Evolutionary conservation across 2,329 filamentous ascomycete species (phyloP).

Genomic region (Ophiocordyceps camponoti-rufipedis): DNA sequence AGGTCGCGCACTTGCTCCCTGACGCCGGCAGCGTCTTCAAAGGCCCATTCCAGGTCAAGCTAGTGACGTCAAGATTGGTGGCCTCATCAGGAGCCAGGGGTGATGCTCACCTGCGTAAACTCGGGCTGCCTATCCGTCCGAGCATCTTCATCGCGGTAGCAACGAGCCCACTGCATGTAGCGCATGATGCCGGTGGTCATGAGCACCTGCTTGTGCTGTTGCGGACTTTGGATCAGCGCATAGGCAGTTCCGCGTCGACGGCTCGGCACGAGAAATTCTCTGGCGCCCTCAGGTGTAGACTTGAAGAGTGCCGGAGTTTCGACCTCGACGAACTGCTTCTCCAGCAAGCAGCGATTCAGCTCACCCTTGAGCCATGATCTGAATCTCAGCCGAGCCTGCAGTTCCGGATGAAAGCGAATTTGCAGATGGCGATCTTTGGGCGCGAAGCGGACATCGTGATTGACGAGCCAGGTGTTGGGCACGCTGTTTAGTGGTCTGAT

Average conservation of each 20-base stretch:
- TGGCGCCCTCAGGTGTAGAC: constrained; percentile 85
- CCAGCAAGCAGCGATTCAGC: constrained; percentile 33
- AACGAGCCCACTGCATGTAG: constrained; percentile 88
- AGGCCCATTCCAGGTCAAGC: constrained; percentile 89
- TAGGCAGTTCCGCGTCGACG: constrained; percentile 61
- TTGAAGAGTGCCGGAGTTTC: constrained; percentile 95
- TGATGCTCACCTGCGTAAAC: constrained; percentile 57
- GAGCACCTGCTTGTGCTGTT: constrained; percentile 96
- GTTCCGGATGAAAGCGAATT: constrained; percentile 51
- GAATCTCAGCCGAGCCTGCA: constrained; percentile 52
- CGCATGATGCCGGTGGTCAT: constrained; percentile 73
- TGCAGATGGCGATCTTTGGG: constrained; percentile 67
- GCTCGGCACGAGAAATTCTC: constrained; percentile 88
- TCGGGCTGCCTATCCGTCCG: constrained; percentile 88
- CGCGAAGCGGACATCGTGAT: constrained; percentile 54
- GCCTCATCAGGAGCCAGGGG: too few relatives aligned
- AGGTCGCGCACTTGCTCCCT: constrained; percentile 17
- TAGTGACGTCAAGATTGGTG: constrained; percentile 13
- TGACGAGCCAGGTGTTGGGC: constrained; percentile 53
- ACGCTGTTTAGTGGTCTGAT: constrained; percentile 17
- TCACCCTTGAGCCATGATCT: constrained; percentile 41
- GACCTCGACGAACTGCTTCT: constrained; percentile 52
- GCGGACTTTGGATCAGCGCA: constrained; percentile 85
- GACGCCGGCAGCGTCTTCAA: constrained; percentile 36
- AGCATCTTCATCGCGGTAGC: constrained; percentile 89